phyloP scores from a whole-genome alignment of 202 grass and related monocot genomes.

The Saccharum hybrid region DNA sequence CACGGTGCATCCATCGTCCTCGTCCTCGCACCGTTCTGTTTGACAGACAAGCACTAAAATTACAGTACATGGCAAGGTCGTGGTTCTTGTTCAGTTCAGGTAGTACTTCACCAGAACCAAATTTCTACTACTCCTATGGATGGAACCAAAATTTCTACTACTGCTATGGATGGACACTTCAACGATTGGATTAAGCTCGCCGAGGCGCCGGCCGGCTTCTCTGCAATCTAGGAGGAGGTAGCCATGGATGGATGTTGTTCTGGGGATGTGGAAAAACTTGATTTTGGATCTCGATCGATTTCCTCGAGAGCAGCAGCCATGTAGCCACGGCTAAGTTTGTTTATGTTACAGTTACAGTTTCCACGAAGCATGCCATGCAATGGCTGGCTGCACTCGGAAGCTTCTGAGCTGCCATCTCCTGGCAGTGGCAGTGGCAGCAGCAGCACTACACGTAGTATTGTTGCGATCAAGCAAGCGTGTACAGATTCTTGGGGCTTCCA shows the following conservation, averaged over 20 bases:
- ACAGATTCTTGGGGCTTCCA: conserved; percentile 25
- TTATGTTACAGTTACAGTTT: conserved; percentile 33
- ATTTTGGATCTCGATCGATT: conserved; percentile 55
- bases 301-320: conserved; percentile 34
- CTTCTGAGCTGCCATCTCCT: conserved; percentile 56
- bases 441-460: conserved; percentile 30
- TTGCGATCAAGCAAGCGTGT: conserved; percentile 47
- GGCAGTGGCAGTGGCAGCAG: background rate
- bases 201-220: conserved; percentile 9
- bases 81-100: background rate
- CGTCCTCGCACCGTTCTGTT: background rate
- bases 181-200: conserved; percentile 5
- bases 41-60: background rate
- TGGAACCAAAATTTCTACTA: too few species aligned
- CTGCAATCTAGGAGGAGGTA: conserved; percentile 24
- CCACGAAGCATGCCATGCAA: conserved; percentile 24
- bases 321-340: conserved; percentile 17
- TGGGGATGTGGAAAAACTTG: conserved; percentile 8
- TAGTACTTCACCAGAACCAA: background rate
- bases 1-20: background rate
- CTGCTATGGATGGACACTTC: background rate
- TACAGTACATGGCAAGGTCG: background rate
- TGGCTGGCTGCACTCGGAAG: conserved; percentile 43
- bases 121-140: background rate
- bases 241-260: conserved; percentile 55